Evolutionary conservation across 2,329 filamentous ascomycete species (phyloP).

Genomic region (Drechslerella stenobrocha): DNA sequence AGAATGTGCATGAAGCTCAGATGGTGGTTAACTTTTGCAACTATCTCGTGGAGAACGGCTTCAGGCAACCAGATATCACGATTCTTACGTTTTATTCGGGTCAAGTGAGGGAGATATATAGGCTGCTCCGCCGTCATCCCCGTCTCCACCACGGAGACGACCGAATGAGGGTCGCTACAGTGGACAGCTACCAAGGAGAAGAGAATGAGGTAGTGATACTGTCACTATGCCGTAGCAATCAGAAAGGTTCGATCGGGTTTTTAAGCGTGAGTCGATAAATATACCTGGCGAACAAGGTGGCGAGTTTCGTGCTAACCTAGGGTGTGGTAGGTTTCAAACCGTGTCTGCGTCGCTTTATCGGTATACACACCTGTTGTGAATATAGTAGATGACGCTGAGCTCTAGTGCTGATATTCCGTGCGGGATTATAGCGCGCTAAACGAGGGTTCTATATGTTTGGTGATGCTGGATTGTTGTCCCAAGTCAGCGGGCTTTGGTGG

Average conservation of each 20-base stretch:
- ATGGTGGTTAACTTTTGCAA: conserved; percentile 75
- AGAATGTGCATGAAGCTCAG: conserved; percentile 71
- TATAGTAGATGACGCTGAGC: not conserved
- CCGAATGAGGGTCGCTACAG: conserved; percentile 69
- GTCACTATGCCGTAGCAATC: conserved; percentile 75
- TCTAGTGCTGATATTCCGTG: conserved; percentile 5
- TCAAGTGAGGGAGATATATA: conserved; percentile 69
- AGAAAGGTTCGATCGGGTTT: conserved; percentile 68
- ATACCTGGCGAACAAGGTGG: too few relatives aligned
- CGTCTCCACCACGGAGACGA: conserved; percentile 52
- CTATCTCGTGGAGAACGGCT: conserved; percentile 72
- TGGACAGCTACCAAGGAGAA: conserved; percentile 88
- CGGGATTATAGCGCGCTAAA: conserved; percentile 64
- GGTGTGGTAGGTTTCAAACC: conserved; percentile 57
- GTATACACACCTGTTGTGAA: conserved; percentile 10
- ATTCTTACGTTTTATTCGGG: conserved; percentile 87
- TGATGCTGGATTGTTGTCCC: conserved; percentile 64
- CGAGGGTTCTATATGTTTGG: conserved; percentile 84
- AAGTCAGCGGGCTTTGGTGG: conserved; percentile 60
- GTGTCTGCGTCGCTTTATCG: conserved; percentile 66
- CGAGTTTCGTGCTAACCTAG: conserved; percentile 4
- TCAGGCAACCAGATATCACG: conserved; percentile 67
- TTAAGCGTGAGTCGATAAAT: conserved; percentile 60
- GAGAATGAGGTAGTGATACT: conserved; percentile 83
- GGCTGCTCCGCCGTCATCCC: conserved; percentile 57